phyloP scores from a whole-genome alignment of 2,329 filamentous ascomycete genomes.

The Biscogniauxia sp. region DNA sequence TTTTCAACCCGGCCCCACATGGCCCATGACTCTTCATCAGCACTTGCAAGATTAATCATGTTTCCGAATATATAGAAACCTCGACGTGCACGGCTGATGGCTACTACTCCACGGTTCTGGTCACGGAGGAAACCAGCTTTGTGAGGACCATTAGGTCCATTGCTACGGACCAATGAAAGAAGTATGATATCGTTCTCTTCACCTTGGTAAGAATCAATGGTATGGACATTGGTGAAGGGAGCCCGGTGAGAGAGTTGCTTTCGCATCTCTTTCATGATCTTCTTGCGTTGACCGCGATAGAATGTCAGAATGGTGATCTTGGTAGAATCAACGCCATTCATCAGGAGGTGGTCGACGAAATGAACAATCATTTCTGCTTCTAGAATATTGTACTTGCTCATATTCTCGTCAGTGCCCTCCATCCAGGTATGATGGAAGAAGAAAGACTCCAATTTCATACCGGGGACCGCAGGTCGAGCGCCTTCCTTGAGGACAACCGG shows the following conservation, averaged over 20 bases:
- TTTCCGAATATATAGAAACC: conserved; percentile 89
- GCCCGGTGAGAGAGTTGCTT: conserved; percentile 27
- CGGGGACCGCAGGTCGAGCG: conserved; percentile 41
- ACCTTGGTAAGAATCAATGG: conserved; percentile 87
- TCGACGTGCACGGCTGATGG: conserved; percentile 66
- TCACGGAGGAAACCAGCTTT: conserved; percentile 72
- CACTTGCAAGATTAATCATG: conserved; percentile 49
- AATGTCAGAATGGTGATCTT: conserved; percentile 82
- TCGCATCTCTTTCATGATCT: conserved; percentile 52
- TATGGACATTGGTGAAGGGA: conserved; percentile 61
- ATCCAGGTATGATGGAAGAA: conserved; percentile 58
- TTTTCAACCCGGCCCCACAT: conserved; percentile 40
- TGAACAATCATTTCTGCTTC: conserved; percentile 76
- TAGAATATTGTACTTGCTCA: conserved; percentile 64
- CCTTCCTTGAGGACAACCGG: conserved; percentile 34
- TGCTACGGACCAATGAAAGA: conserved; percentile 76
- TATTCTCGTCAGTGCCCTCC: conserved; percentile 61
- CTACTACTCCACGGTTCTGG: conserved; percentile 56
- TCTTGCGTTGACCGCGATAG: conserved; percentile 78
- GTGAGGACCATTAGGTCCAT: conserved; percentile 38
- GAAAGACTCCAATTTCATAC: conserved; percentile 42
- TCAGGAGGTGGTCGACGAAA: conserved; percentile 69
- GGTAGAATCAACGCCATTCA: conserved; percentile 58
- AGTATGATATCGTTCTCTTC: conserved; percentile 86
- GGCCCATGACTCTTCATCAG: conserved; percentile 38